Base-by-base conservation (phyloP, 106 monocot genomes). In the Allium fistulosum region DNA sequence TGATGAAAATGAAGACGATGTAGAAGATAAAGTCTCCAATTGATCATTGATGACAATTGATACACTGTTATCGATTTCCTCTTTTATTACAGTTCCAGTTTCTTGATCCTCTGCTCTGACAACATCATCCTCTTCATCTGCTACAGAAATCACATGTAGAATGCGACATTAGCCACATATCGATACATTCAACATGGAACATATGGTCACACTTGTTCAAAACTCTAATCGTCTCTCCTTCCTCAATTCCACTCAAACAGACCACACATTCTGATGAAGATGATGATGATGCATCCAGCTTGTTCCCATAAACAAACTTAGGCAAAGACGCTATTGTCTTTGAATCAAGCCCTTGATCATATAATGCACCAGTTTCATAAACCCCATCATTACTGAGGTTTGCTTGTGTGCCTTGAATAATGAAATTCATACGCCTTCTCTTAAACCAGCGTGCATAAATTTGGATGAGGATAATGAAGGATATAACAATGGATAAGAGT, bases 381-480 rank as follows among this genome's bases (percentile, higher is more conserved):
- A 11, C 37, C 10, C 37, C 4, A 14, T 37, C 13, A 3, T 28
- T 3, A 8, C 62, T 62, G 46, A 13, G 28, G 28, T 28, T 28
- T 28, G 28, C 28, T 2, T 28, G 37, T 28, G 26, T 26, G 7
- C 37, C 46, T 2, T 45, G 62, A 62, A 62, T 14, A 6, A 62
- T 7, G 37, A 53, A 2, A 55, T 8, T 15, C 16, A 46, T 50
- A 45, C 63, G 15, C 16, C 72, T 52, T 49, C 37, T 52, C 45
- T 63, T 62, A 11, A 72, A 53, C 72, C 72, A 72, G 5, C 72
- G 63, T 28, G 63, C 72, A 46, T 72, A 72, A 16, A 52, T 46
- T 52, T 72, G 72, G 63, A 72, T 62, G 63, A 72, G 72, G 63
- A 72, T 46, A 55, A 72, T 64, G 55, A 72, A 72, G 63, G 64